These are phyloP conservation scores for Coemansia sp. DNA, from an alignment of 192 early-diverging fungal genomes.

Conservation along the genomic window DNA sequence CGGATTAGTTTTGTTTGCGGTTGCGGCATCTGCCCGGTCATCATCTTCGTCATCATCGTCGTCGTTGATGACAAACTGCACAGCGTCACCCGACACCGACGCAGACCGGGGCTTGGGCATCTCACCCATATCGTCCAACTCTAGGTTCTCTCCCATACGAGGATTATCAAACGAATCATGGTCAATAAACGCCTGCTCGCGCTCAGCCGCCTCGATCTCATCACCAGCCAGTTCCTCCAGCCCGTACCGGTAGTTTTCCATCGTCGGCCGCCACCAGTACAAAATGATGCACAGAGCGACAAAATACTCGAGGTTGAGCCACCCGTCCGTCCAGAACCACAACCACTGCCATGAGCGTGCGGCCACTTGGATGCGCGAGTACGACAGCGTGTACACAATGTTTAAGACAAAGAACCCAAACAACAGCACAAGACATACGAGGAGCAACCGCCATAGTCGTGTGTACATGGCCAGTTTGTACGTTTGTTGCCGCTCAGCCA, in stretches of 20 bases:
- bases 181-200: constrained; percentile 36
- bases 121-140: constrained; percentile 31
- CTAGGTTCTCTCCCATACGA: constrained; percentile 51
- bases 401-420: constrained; percentile 82
- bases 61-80: constrained; percentile 47
- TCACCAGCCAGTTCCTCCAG: constrained; percentile 79
- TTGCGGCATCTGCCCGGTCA: constrained; percentile 12
- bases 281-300: constrained; percentile 75
- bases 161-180: constrained; percentile 46
- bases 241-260: constrained; percentile 88
- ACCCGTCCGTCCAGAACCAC: constrained; percentile 92
- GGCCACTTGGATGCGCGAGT: constrained; percentile 64
- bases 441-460: constrained; percentile 73
- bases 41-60: constrained; percentile 33
- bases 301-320: constrained; percentile 88
- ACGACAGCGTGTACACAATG: constrained; percentile 71
- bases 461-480: constrained; percentile 92
- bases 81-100: constrained; percentile 31
- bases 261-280: constrained; percentile 89
- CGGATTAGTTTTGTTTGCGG: not conserved
- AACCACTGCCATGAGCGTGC: constrained; percentile 78
- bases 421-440: constrained; percentile 72
- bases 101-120: constrained; percentile 5
- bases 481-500: constrained; percentile 79
- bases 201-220: constrained; percentile 69